Evolutionary conservation across 148 eudicot species (phyloP).

Genomic region (Oxyria digyna): DNA sequence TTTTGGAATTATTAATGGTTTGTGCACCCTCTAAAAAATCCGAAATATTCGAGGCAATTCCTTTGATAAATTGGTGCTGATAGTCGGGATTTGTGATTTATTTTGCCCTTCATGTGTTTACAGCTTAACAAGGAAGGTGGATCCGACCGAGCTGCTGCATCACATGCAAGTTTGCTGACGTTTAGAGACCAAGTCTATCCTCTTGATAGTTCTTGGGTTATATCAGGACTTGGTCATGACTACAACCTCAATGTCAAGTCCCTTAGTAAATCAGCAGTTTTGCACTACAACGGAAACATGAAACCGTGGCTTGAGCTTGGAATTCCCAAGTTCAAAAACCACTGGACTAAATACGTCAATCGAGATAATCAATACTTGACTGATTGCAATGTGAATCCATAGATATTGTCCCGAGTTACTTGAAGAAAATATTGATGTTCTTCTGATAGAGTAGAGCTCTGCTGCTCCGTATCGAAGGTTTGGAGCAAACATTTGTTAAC

Average conservation of each 20-base stretch:
- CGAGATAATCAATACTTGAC: constrained; percentile 47
- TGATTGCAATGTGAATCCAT: constrained; percentile 80
- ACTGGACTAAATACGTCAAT: constrained; percentile 57
- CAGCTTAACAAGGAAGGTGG: constrained; percentile 13
- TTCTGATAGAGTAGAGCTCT: not conserved
- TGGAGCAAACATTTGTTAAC: not conserved
- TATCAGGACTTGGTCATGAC: constrained; percentile 86
- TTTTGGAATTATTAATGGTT: not conserved
- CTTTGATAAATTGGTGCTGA: not conserved
- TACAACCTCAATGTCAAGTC: constrained; percentile 41
- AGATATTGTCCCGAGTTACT: not conserved
- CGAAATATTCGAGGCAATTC: not conserved
- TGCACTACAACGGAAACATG: constrained; percentile 94
- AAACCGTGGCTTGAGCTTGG: constrained; percentile 98
- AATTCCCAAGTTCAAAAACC: constrained; percentile 50
- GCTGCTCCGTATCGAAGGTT: not conserved
- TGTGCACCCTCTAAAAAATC: not conserved
- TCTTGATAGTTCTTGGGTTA: constrained; percentile 59
- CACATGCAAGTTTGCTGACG: constrained; percentile 58
- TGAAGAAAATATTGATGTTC: not conserved
- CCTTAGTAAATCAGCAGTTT: constrained; percentile 43
- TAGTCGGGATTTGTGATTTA: not conserved
- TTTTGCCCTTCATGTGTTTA: not conserved
- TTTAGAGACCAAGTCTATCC: constrained; percentile 57
- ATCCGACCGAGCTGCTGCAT: constrained; percentile 29